These are phyloP conservation scores for Irineochytrium annulatum DNA, from an alignment of 192 early-diverging fungal species.

Conservation along the genomic window DNA sequence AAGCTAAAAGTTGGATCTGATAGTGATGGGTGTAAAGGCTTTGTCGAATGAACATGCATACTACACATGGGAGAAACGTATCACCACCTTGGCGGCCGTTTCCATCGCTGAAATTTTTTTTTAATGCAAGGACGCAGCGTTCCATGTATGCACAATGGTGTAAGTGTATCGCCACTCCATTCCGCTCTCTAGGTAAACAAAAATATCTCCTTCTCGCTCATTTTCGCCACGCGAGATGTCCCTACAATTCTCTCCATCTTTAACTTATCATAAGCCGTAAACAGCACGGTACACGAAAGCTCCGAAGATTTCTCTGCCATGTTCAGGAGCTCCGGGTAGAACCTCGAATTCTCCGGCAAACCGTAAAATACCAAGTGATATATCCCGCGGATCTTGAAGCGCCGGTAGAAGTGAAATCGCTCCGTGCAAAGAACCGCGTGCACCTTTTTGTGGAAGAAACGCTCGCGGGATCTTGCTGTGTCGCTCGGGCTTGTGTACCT, in stretches of 20 bases:
- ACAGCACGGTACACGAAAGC: conserved; percentile 42
- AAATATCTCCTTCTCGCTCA: conserved; percentile 53
- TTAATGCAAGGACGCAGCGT: too few relatives aligned
- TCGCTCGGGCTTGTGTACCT: conserved; percentile 78
- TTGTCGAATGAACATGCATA: too few relatives aligned
- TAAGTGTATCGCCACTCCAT: too few relatives aligned
- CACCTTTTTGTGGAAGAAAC: conserved; percentile 77
- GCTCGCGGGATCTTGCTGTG: conserved; percentile 68
- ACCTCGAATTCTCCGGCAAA: conserved; percentile 77
- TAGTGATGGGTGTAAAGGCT: too few relatives aligned
- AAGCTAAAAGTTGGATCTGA: too few relatives aligned
- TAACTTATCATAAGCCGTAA: conserved; percentile 70
- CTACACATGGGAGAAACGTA: too few relatives aligned
- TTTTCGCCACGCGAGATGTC: conserved; percentile 61
- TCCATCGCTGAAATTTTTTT: too few relatives aligned
- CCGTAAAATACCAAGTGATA: conserved; percentile 86
- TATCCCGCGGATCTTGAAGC: conserved; percentile 78
- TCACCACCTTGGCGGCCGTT: too few relatives aligned
- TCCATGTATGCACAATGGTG: too few relatives aligned
- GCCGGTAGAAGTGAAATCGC: conserved; percentile 79
- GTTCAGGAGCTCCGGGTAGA: conserved; percentile 89
- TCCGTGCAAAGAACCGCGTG: conserved; percentile 84
- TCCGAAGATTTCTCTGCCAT: conserved; percentile 53
- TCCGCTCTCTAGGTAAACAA: too few relatives aligned
- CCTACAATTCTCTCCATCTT: conserved; percentile 89